phyloP scores from a whole-genome alignment of 345 rosid genomes.

The Lepidium africanum region DNA sequence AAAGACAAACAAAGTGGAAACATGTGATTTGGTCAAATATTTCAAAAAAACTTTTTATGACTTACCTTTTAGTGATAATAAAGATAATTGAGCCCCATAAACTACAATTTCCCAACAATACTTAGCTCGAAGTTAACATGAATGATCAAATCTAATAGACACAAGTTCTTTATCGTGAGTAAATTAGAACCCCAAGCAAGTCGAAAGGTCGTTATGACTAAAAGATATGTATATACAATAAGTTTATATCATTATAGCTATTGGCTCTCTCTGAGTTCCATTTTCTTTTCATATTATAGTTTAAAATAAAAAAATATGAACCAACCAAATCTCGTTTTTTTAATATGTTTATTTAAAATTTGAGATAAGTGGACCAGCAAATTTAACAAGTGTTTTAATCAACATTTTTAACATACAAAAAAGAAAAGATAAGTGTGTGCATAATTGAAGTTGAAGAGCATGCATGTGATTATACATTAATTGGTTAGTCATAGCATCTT shows the following conservation, averaged over 20 bases:
- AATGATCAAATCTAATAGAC: conserved; percentile 21
- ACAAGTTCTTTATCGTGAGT: conserved; percentile 3
- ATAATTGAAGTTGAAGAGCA: conserved; percentile 16
- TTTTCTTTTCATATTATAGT: not conserved
- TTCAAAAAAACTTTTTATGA: not conserved
- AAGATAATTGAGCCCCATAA: conserved; percentile 6
- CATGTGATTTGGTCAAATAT: conserved; percentile 17
- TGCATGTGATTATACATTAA: conserved; percentile 30
- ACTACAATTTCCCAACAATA: conserved; percentile 1
- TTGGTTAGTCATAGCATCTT: conserved; percentile 34
- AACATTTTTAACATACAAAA: conserved; percentile 10
- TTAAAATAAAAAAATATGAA: not conserved
- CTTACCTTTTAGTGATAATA: not conserved
- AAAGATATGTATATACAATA: not conserved
- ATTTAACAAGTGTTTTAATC: conserved; percentile 3
- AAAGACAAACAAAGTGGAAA: not conserved
- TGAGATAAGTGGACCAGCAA: conserved; percentile 21
- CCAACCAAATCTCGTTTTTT: conserved; percentile 8
- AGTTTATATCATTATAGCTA: conserved; percentile 13
- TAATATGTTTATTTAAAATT: not conserved
- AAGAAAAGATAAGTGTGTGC: conserved; percentile 6
- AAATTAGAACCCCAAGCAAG: conserved; percentile 1
- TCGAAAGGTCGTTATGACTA: conserved; percentile 5
- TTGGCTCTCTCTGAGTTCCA: conserved; percentile 21
- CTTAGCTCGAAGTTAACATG: conserved; percentile 13